Base-by-base conservation (phyloP, 306 rosid genomes). In the Cucumis cinereus region DNA sequence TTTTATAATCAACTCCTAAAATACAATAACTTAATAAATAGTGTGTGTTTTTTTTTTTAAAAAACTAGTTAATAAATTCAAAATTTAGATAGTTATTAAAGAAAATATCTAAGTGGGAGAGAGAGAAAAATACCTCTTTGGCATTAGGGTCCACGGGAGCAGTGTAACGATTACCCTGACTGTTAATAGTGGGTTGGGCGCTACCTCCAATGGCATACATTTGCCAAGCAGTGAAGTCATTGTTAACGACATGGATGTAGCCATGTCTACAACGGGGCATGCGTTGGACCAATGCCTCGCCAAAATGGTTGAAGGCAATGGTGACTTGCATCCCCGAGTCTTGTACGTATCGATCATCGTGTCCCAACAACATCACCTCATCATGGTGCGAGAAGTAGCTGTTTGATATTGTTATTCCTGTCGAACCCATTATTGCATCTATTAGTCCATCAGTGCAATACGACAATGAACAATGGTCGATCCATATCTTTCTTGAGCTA, bases 171-270 rank as follows among this genome's bases (percentile, higher is more conserved):
- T 90, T 90, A 0, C 95, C 92, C 86, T 90, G 95, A 60, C 95
- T 90, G 81, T 90, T 90, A 5, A 90, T 90, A 23, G 95, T 90
- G 2, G 95, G 92, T 7, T 76, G 87, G 0, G 92, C 92, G 4
- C 95, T 90, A 0, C 95, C 95, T 2, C 95, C 95, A 68, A 90
- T 90, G 1, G 95, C 95, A 26, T 90, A 90, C 95, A 90, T 90
- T 78, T 88, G 41, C 95, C 95, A 90, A 82, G 81, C 88, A 0
- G 92, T 90, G 76, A 81, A 87, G 74, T 90, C 95, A 1, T 90
- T 90, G 45, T 90, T 90, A 0, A 90, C 95, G 0, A 90, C 95
- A 35, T 90, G 95, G 0, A 90, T 85, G 1, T 88, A 84, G 0
- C 95, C 95, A 1, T 58, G 77, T 3, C 95, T 83, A 23, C 95